Evolutionary conservation across 345 rosid genomes (phyloP).

Genomic region (Alliaria petiolata): DNA sequence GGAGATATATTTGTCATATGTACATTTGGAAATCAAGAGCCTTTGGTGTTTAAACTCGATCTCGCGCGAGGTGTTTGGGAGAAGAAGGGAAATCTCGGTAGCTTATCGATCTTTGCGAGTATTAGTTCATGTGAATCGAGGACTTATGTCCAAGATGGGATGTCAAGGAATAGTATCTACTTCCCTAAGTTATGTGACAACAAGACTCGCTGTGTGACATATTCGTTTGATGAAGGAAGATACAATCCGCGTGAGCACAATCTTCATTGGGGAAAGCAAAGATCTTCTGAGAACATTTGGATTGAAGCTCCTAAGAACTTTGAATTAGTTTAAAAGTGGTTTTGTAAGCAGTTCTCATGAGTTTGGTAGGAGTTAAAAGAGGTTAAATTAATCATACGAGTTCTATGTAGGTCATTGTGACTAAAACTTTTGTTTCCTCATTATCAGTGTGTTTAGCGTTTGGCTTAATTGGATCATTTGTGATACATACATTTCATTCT

Average conservation of each 20-base stretch:
- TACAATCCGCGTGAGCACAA: not conserved
- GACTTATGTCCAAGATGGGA: constrained; percentile 13
- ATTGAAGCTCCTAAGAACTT: constrained; percentile 15
- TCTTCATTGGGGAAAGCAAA: constrained; percentile 6
- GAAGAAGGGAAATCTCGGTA: constrained; percentile 3
- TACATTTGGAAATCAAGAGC: constrained; percentile 11
- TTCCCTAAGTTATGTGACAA: not conserved
- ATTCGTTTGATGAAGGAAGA: constrained; percentile 17
- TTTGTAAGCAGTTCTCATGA: not conserved
- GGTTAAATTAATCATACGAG: not conserved
- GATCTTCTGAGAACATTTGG: constrained; percentile 15
- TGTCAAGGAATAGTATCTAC: constrained; percentile 24
- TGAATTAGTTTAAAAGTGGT: not conserved
- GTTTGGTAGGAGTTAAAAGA: not conserved
- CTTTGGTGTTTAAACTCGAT: constrained; percentile 25
- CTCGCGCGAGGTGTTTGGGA: constrained; percentile 11
- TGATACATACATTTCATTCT: not conserved
- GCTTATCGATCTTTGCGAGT: constrained; percentile 17
- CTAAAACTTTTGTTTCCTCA: not conserved
- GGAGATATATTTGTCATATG: not conserved
- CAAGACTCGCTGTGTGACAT: not conserved
- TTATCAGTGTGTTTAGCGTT: not conserved
- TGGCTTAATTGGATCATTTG: not conserved
- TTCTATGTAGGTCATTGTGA: not conserved
- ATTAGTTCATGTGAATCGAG: constrained; percentile 16